These are phyloP conservation scores for Bombardia bombarda DNA, from an alignment of 495 filamentous ascomycete species.

Conservation along the genomic window DNA sequence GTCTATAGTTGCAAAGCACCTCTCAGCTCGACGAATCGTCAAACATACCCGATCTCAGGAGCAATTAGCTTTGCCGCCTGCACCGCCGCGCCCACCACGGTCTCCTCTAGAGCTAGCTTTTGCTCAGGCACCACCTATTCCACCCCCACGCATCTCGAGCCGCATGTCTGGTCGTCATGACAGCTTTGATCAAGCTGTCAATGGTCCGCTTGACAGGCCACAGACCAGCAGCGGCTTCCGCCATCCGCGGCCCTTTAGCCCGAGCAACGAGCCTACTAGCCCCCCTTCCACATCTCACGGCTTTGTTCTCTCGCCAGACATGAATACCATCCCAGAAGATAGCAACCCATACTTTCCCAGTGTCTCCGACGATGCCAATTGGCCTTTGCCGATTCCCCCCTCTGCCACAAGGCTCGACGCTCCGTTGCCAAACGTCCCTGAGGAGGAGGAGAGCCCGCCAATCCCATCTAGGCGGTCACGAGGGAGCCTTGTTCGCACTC, in stretches of 20 bases:
- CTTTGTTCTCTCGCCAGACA: conserved; percentile 19
- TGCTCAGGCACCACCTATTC: conserved; percentile 20
- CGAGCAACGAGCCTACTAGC: conserved; percentile 16
- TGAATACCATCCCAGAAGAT: conserved; percentile 21
- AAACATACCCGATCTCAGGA: conserved; percentile 40
- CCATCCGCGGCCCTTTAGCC: conserved; percentile 25
- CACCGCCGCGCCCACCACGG: conserved; percentile 41
- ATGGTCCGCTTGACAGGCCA: conserved; percentile 30
- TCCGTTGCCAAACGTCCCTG: conserved; percentile 60
- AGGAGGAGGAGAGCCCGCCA: conserved; percentile 55
- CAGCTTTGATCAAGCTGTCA: conserved; percentile 32
- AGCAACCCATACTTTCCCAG: conserved; percentile 29
- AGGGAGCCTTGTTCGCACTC: conserved; percentile 33
- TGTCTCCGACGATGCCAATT: conserved; percentile 41
- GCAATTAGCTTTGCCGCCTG: conserved; percentile 31
- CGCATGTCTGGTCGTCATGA: conserved; percentile 37
- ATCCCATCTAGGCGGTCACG: conserved; percentile 20
- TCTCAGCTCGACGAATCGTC: conserved; percentile 20
- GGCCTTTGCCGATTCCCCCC: conserved; percentile 38
- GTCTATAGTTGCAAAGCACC: conserved; percentile 13
- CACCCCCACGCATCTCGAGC: conserved; percentile 42
- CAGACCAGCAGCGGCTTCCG: conserved; percentile 31
- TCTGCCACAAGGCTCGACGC: conserved; percentile 29
- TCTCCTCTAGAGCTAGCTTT: conserved; percentile 31
- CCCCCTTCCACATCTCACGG: conserved; percentile 21